Evolutionary conservation across 768 basidiomycete genomes (phyloP).

Genomic region (Suillus lakei): DNA sequence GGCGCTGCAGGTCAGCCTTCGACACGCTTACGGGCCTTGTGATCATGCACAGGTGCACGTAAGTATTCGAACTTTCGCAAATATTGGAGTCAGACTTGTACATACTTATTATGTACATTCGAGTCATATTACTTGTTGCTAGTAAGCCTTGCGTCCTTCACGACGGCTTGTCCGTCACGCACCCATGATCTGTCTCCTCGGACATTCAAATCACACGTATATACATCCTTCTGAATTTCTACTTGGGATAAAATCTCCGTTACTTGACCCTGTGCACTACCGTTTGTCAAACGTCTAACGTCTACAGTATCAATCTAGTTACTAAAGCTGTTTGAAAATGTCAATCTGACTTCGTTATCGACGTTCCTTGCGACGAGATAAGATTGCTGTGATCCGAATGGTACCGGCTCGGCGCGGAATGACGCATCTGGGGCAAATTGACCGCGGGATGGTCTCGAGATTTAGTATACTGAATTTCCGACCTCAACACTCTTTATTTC

Average conservation of each 20-base stretch:
- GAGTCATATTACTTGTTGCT: not conserved
- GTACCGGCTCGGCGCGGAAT: constrained; percentile 19
- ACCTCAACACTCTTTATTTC: constrained; percentile 3
- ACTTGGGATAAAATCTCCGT: not conserved
- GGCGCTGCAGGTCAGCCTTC: not conserved
- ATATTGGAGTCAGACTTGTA: not conserved
- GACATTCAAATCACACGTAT: not conserved
- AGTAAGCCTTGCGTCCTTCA: not conserved
- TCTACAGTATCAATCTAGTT: not conserved
- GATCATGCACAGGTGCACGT: not conserved
- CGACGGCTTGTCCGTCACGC: not conserved
- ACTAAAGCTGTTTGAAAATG: not conserved
- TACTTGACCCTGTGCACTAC: not conserved
- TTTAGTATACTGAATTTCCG: constrained; percentile 5
- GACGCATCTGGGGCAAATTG: constrained; percentile 36
- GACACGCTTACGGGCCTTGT: not conserved
- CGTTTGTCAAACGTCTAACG: constrained; percentile 7
- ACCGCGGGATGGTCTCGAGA: constrained; percentile 7
- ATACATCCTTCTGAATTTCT: not conserved
- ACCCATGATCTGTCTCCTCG: not conserved
- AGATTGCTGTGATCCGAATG: constrained; percentile 36
- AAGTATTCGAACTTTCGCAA: not conserved
- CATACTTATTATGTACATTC: constrained; percentile 4
- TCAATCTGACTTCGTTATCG: constrained; percentile 4
- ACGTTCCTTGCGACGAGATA: constrained; percentile 24